phyloP scores from a whole-genome alignment of 2,329 filamentous ascomycete genomes.

The Pseudohalonectria lignicola region DNA sequence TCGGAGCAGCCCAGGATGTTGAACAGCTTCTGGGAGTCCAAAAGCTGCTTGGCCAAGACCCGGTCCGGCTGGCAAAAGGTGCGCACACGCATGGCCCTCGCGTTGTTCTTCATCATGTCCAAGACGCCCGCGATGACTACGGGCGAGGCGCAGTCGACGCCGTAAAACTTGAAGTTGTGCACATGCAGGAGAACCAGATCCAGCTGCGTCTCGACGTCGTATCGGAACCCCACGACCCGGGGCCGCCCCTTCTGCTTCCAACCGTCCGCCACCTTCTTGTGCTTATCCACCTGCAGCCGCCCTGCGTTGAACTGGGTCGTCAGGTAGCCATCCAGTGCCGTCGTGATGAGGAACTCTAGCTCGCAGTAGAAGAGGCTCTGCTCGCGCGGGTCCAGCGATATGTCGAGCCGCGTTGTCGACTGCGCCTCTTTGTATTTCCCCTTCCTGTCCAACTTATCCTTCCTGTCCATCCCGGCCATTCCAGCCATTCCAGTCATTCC shows the following conservation, averaged over 20 bases:
- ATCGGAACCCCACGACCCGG: constrained; percentile 44
- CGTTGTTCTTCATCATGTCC: constrained; percentile 39
- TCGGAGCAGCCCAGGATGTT: constrained; percentile 35
- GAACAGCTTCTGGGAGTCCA: constrained; percentile 40
- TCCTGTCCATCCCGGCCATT: too few relatives aligned
- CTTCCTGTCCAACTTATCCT: too few relatives aligned
- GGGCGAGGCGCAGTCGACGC: constrained; percentile 23
- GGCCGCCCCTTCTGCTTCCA: constrained; percentile 44
- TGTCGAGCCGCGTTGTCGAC: constrained; percentile 21
- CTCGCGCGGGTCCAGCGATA: constrained; percentile 43
- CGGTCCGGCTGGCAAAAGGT: constrained; percentile 49
- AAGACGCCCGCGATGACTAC: constrained; percentile 30
- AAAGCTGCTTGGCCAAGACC: constrained; percentile 45
- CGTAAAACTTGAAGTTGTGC: constrained; percentile 43
- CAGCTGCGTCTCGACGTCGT: constrained; percentile 50
- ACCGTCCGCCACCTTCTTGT: constrained; percentile 36
- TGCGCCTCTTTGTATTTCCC: too few relatives aligned
- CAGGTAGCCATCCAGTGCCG: constrained; percentile 40
- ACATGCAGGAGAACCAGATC: constrained; percentile 39
- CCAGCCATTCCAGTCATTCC: neutral
- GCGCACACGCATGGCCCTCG: constrained; percentile 38
- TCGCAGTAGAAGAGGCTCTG: constrained; percentile 50
- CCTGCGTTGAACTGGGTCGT: constrained; percentile 41
- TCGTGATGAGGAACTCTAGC: constrained; percentile 42
- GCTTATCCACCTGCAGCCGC: constrained; percentile 38